Percentiles rank a stretch among this genome's conserved stretches.
Conservation (phyloP, 2,329 filamentous ascomycete species). For the Penicillium sp. region DNA sequence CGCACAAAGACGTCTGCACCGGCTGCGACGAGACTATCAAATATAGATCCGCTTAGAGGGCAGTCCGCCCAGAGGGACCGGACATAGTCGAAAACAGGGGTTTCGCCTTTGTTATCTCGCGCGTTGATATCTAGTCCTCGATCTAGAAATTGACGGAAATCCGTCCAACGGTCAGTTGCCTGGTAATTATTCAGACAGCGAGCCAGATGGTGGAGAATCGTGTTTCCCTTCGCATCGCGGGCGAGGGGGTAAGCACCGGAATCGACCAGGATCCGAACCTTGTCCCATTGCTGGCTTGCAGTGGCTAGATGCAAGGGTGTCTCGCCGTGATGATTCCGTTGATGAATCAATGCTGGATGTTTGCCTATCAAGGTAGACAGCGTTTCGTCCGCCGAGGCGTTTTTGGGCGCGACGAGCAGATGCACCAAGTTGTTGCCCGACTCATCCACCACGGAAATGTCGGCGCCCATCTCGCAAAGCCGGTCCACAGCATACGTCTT, state of each 20-base stretch:
- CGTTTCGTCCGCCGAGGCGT: not conserved
- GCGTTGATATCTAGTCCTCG: not conserved
- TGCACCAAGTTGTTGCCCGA: slow-evolving; percentile 15
- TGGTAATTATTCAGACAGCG: not conserved
- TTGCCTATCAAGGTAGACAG: not conserved
- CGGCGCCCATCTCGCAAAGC: slow-evolving; percentile 15
- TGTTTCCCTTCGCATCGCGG: slow-evolving; percentile 13
- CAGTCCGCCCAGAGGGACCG: not conserved
- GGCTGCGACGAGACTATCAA: not conserved
- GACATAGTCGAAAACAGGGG: slow-evolving; percentile 10
- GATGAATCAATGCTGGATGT: not conserved
- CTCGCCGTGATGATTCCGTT: slow-evolving; percentile 4
- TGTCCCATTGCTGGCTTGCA: not conserved
- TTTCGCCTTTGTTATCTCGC: slow-evolving; percentile 6
- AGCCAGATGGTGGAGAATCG: slow-evolving; percentile 3
- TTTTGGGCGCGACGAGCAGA: slow-evolving; percentile 16
- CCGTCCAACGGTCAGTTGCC: not conserved
- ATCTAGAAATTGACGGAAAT: not conserved
- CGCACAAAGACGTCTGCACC: not conserved
- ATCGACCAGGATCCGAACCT: not conserved
- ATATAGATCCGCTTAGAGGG: not conserved
- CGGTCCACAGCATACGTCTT: not conserved
- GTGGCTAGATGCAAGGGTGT: slow-evolving; percentile 12
- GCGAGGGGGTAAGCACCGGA: slow-evolving; percentile 1
- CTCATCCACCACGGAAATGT: slow-evolving; percentile 15